These are phyloP conservation scores for Melaleuca alternifolia DNA, from an alignment of 345 rosid genomes.

Conservation along the genomic window DNA sequence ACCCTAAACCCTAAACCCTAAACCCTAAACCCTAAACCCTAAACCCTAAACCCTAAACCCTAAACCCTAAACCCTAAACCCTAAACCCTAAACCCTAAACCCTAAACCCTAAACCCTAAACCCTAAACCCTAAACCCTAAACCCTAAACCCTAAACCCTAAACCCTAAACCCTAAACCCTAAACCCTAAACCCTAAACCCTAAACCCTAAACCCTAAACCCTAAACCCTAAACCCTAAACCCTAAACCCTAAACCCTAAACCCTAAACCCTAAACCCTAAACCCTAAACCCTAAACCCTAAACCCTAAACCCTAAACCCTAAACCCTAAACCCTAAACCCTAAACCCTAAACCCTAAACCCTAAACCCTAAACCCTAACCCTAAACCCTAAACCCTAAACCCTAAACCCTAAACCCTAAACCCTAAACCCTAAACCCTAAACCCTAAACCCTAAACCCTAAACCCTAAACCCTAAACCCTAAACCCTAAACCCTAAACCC, in stretches of 20 bases:
- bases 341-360: constrained; percentile 1
- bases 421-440: background rate
- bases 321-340: constrained; percentile 1
- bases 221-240: constrained; percentile 9
- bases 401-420: background rate
- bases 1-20: constrained; percentile 2
- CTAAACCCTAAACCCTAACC: constrained; percentile 1
- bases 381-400: background rate
- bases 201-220: constrained; percentile 5
- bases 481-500: constrained; percentile 4
- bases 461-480: constrained; percentile 5
- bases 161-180: constrained; percentile 2
- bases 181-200: constrained; percentile 5
- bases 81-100: constrained; percentile 8
- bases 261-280: constrained; percentile 8
- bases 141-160: constrained; percentile 7
- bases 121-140: constrained; percentile 15
- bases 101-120: constrained; percentile 13
- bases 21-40: constrained; percentile 2
- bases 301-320: background rate
- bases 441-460: constrained; percentile 1
- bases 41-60: constrained; percentile 13
- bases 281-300: constrained; percentile 11
- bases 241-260: constrained; percentile 8
- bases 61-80: constrained; percentile 11